phyloP scores from a whole-genome alignment of 441 rosid species.

The Gossypium trilobum region DNA sequence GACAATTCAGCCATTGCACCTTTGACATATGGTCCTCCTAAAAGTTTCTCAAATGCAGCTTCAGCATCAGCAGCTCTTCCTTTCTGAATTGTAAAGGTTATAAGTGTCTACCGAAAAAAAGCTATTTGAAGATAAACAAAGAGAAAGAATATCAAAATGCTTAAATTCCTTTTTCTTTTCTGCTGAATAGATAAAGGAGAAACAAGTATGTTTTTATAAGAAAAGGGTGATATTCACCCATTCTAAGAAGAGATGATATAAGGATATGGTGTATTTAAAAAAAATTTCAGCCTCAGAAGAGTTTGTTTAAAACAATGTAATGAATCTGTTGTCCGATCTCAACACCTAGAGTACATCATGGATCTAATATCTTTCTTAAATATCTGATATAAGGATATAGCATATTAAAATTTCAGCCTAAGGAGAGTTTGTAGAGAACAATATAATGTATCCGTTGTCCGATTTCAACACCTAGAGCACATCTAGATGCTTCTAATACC shows the following conservation, averaged over 20 bases:
- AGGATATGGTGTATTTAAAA: background rate
- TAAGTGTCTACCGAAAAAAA: slow-evolving; percentile 11
- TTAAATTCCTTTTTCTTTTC: background rate
- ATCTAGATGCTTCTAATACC: background rate
- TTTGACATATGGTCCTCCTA: slow-evolving; percentile 50
- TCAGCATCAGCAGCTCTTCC: slow-evolving; percentile 66
- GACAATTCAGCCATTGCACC: slow-evolving; percentile 52
- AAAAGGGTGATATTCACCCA: background rate
- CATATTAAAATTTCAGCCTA: background rate
- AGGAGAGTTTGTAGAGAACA: slow-evolving; percentile 18
- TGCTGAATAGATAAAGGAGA: background rate
- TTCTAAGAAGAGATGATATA: background rate
- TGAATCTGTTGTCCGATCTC: background rate
- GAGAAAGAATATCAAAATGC: background rate
- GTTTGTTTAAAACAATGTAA: slow-evolving; percentile 20
- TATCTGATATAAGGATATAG: background rate
- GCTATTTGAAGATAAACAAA: background rate
- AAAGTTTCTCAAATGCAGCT: slow-evolving; percentile 49
- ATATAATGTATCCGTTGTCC: background rate
- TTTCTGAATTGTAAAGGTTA: slow-evolving; percentile 31
- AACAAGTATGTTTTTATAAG: background rate
- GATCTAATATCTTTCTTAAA: background rate
- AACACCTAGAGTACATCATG: background rate
- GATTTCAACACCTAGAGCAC: background rate
- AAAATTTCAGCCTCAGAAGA: background rate